Conservation (phyloP, 202 grass and related monocot species). For the Bolboschoenoplectus hybrid region DNA sequence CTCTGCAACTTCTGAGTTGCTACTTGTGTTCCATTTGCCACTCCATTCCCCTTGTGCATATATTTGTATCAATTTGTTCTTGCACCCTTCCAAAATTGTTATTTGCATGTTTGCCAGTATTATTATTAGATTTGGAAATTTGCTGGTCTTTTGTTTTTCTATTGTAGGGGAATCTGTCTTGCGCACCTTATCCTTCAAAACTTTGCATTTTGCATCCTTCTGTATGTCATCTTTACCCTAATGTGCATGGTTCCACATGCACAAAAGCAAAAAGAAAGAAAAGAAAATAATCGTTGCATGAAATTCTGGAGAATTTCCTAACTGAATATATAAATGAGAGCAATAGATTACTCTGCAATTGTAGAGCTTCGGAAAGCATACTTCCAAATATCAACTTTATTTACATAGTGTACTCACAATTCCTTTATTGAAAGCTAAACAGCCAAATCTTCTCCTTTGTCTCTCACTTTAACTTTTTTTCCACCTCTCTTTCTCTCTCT, state of each 20-base stretch:
- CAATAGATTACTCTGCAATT: not conserved
- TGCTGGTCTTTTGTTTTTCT: not conserved
- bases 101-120: slow-evolving; percentile 7
- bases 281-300: not conserved
- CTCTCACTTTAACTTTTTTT: slow-evolving; percentile 32
- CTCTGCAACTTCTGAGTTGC: slow-evolving; percentile 3
- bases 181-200: not conserved
- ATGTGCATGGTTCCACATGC: not conserved
- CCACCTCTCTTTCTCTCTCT: not conserved
- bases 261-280: slow-evolving; percentile 21
- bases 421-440: slow-evolving; percentile 32
- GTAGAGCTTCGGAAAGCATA: not conserved
- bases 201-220: not conserved
- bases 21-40: slow-evolving; percentile 7
- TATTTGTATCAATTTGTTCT: not conserved
- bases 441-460: slow-evolving; percentile 25
- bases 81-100: not conserved
- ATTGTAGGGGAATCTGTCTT: not conserved
- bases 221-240: not conserved
- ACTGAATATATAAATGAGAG: slow-evolving; percentile 7
- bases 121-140: not conserved
- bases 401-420: slow-evolving; percentile 24
- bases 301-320: not conserved
- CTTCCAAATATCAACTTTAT: slow-evolving; percentile 31
- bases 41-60: not conserved